Evolutionary conservation across 805 yeast genomes (phyloP).

Genomic region (Candida michaelii): DNA sequence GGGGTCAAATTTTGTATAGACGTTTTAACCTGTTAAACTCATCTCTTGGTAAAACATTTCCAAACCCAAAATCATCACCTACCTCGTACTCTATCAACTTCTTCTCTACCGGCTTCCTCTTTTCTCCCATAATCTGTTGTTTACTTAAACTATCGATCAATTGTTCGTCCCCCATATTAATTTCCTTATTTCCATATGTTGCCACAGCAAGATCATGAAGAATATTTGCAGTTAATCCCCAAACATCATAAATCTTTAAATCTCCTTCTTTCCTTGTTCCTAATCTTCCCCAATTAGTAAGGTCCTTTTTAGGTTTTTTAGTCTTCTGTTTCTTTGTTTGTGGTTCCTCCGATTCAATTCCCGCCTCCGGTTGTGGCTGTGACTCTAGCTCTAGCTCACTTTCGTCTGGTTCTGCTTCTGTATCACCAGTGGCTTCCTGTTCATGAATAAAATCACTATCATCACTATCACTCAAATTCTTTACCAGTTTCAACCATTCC

Average conservation of each 20-base stretch:
- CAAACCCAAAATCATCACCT: conserved; percentile 41
- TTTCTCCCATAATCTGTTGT: conserved; percentile 52
- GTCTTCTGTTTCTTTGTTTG: neutral
- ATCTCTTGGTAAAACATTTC: conserved; percentile 43
- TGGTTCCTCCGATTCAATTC: conserved; percentile 43
- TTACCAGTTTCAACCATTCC: conserved; percentile 59
- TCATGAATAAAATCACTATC: neutral
- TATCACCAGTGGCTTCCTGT: conserved; percentile 7
- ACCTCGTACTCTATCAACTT: conserved; percentile 42
- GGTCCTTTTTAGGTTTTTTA: conserved; percentile 13
- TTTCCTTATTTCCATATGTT: conserved; percentile 30
- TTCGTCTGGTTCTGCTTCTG: conserved; percentile 31
- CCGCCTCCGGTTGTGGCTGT: no score
- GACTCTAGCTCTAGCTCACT: no score
- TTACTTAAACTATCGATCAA: conserved; percentile 57
- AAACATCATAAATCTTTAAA: conserved; percentile 61
- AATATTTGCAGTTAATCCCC: conserved; percentile 84
- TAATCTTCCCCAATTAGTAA: conserved; percentile 37
- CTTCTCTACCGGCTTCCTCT: conserved; percentile 54
- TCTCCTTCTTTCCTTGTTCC: conserved; percentile 38
- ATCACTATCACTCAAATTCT: conserved; percentile 49
- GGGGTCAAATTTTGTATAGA: conserved; percentile 41
- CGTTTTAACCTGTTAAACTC: conserved; percentile 44
- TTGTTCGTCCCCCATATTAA: conserved; percentile 57
- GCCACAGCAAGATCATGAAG: conserved; percentile 68